These are phyloP conservation scores for Cryptococcus depauperatus DNA, from an alignment of 1,284 basidiomycete species.

Conservation along the genomic window DNA sequence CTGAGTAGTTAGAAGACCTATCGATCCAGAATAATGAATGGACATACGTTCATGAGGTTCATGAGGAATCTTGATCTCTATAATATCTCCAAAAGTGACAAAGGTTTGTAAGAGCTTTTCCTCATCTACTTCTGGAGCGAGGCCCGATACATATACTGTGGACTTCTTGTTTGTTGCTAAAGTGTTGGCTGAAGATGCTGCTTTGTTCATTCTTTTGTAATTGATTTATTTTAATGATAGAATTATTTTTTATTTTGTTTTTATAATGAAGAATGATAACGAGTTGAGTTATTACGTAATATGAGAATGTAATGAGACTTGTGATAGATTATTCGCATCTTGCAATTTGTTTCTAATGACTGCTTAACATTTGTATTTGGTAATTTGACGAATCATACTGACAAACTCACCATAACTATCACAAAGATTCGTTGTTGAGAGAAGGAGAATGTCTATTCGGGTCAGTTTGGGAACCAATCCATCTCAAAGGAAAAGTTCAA, in stretches of 20 bases:
- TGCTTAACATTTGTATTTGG: too few species aligned
- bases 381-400: too few species aligned
- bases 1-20: not conserved
- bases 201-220: constrained; percentile 9
- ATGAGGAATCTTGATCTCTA: constrained; percentile 41
- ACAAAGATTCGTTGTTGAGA: too few species aligned
- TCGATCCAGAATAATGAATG: not conserved
- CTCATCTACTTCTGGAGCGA: constrained; percentile 36
- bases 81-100: constrained; percentile 42
- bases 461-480: not conserved
- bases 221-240: too few species aligned
- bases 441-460: not conserved
- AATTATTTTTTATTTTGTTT: too few species aligned
- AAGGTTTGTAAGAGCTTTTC: constrained; percentile 43
- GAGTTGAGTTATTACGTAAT: too few species aligned
- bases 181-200: constrained; percentile 4
- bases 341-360: too few species aligned
- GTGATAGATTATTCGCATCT: too few species aligned
- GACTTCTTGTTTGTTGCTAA: constrained; percentile 21
- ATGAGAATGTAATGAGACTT: too few species aligned
- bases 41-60: constrained; percentile 38
- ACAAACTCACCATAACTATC: too few species aligned
- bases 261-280: too few species aligned
- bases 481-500: not conserved
- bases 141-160: constrained; percentile 42